Evolutionary conservation across 371 early-diverging fungal genomes (phyloP), one percentile per base, ranked within the genome.

Genomic region (Lichtheimia ramosa): DNA sequence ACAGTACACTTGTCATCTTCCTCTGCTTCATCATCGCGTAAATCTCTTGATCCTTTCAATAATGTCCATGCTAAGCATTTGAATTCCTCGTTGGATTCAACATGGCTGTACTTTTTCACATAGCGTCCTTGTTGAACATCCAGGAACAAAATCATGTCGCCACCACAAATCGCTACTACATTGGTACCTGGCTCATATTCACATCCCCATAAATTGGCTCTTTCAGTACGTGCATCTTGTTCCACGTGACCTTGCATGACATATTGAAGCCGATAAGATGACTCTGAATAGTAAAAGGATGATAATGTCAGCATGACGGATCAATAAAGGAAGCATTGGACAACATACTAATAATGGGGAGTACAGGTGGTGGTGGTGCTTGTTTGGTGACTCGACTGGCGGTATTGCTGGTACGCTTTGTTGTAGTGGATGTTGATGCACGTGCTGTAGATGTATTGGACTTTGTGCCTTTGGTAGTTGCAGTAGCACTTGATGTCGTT

Each of bases 11-110:
- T 53, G 34, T 66, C 68, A 7, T 71, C 68, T 23, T 68, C 57
- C 46, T 62, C 46, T 39, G 56, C 54, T 34, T 61, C 23, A 23
- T 51, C 61, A 24, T 63, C 62, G 39, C 67, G 21, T 13, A 53
- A 27, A 10, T 66, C 62, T 2, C 27, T 51, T 5, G 51, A 51
- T 0, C 64, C 64, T 16, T 28, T 16, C 25, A 83, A 41, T 0
- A 72, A 68, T 2, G 86, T 84, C 86, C 86, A 86, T 13, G 84
- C 79, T 51, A 83, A 59, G 25, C 77, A 69, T 51, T 74, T 77
- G 63, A 86, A 84, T 14, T 76, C 71, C 42, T 86, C 86, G n/a
- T 77, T 75, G 2, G 57, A 54, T 48, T 78, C 79, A 13, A 75
- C 50, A 52, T 86, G 86, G 7, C 77, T 84, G 58, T 83, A 86